Evolutionary conservation across 495 filamentous ascomycete genomes (phyloP).

Genomic region (Aspergillus olivimuriae): DNA sequence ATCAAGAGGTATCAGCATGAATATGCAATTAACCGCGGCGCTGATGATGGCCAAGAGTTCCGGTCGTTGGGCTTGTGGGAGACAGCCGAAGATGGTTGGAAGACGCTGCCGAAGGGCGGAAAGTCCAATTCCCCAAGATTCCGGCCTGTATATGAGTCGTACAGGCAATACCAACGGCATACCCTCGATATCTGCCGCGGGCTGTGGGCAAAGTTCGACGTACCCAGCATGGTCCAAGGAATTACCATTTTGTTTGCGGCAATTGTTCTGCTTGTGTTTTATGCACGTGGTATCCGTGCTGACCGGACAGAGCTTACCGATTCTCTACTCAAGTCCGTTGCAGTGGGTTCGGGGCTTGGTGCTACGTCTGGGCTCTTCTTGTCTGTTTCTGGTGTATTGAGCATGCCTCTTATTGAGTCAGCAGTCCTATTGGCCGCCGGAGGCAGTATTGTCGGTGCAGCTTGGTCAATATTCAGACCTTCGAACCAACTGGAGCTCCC

Average conservation of each 20-base stretch:
- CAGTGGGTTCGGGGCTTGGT: constrained; percentile 36
- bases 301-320: constrained; percentile 48
- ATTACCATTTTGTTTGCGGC: constrained; percentile 62
- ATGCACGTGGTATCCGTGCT: constrained; percentile 53
- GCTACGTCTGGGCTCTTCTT: constrained; percentile 24
- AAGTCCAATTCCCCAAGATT: constrained; percentile 26
- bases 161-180: constrained; percentile 66
- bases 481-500: constrained; percentile 46
- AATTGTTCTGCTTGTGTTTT: constrained; percentile 61
- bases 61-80: constrained; percentile 56
- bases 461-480: constrained; percentile 46
- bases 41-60: constrained; percentile 50
- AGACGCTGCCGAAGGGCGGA: constrained; percentile 30
- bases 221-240: constrained; percentile 75
- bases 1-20: constrained; percentile 80
- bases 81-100: constrained; percentile 43
- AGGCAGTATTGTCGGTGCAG: constrained; percentile 57
- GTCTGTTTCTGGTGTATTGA: constrained; percentile 17
- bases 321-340: constrained; percentile 38
- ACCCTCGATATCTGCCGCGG: constrained; percentile 74
- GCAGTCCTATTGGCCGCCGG: constrained; percentile 45
- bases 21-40: constrained; percentile 55
- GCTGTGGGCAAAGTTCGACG: constrained; percentile 87
- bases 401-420: constrained; percentile 23
- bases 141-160: constrained; percentile 49